These are phyloP conservation scores for Euphorbia schlechtendalii DNA, from an alignment of 441 rosid species.

Conservation along the genomic window DNA sequence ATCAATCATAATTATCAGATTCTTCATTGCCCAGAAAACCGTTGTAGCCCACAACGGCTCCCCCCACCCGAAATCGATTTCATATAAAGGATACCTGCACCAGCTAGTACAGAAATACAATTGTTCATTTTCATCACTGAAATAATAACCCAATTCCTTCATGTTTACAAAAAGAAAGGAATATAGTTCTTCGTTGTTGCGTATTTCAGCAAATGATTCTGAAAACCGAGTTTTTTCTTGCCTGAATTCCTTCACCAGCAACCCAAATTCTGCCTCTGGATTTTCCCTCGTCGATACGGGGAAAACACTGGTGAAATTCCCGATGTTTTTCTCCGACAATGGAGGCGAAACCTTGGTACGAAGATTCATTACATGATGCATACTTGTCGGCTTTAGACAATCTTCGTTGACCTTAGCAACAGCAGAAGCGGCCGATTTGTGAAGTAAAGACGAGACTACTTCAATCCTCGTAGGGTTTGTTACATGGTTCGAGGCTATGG, in stretches of 20 bases:
- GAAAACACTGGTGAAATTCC: background rate
- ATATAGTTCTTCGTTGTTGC: background rate
- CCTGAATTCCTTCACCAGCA: background rate
- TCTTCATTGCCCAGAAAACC: background rate
- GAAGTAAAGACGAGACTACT: constrained; percentile 28
- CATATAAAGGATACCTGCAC: constrained; percentile 25
- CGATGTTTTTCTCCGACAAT: background rate
- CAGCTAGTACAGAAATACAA: constrained; percentile 20
- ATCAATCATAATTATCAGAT: background rate
- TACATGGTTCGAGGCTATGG: constrained; percentile 10
- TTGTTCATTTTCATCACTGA: constrained; percentile 6
- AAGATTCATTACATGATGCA: constrained; percentile 20
- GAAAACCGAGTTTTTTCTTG: background rate
- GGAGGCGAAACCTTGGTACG: constrained; percentile 21
- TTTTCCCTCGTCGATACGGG: background rate
- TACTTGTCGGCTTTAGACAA: constrained; percentile 1
- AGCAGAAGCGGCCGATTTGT: constrained; percentile 19
- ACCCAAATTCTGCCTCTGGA: background rate
- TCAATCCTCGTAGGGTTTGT: constrained; percentile 34
- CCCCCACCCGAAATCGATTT: too few species aligned
- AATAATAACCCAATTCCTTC: background rate
- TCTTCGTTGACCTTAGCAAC: constrained; percentile 13
- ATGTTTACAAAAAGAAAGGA: background rate
- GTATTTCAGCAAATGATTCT: background rate
- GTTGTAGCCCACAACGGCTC: background rate